These are phyloP conservation scores for Adansonia grandidieri DNA, from an alignment of 441 rosid species.

Conservation along the genomic window DNA sequence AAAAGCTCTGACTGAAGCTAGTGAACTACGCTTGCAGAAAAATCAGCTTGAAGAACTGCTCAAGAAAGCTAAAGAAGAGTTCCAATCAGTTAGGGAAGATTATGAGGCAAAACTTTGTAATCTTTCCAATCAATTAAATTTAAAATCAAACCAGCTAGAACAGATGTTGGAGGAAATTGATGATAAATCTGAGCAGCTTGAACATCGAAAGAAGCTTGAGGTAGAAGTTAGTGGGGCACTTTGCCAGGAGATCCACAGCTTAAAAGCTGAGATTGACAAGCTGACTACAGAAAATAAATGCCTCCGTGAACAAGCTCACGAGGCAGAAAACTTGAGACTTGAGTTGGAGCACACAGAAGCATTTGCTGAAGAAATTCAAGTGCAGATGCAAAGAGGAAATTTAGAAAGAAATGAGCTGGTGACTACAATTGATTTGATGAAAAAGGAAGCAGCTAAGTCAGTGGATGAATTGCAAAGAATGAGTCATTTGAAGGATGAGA, in stretches of 20 bases:
- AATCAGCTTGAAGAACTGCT: conserved; percentile 60
- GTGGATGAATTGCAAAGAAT: conserved; percentile 47
- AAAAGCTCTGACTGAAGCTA: conserved; percentile 71
- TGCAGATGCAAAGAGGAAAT: conserved; percentile 46
- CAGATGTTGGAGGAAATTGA: conserved; percentile 48
- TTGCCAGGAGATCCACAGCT: conserved; percentile 44
- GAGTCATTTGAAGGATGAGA: conserved; percentile 54
- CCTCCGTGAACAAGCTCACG: conserved; percentile 48
- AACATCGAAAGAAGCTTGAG: conserved; percentile 52
- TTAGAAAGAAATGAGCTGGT: conserved; percentile 50
- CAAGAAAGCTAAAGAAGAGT: conserved; percentile 53
- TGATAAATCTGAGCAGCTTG: conserved; percentile 58
- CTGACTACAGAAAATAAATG: conserved; percentile 42
- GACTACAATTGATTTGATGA: conserved; percentile 44
- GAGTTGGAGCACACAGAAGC: conserved; percentile 51
- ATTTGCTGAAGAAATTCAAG: conserved; percentile 46
- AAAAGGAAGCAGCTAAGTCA: conserved; percentile 55
- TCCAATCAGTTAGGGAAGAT: conserved; percentile 45
- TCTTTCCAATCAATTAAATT: conserved; percentile 49
- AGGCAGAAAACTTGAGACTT: conserved; percentile 44
- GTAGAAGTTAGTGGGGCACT: conserved; percentile 50
- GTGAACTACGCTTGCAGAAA: conserved; percentile 59
- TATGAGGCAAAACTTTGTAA: conserved; percentile 54
- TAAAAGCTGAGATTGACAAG: conserved; percentile 58
- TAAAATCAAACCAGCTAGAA: conserved; percentile 49